Conservation (phyloP, 805 yeast genomes). For the Myxozyma melibiosi region DNA sequence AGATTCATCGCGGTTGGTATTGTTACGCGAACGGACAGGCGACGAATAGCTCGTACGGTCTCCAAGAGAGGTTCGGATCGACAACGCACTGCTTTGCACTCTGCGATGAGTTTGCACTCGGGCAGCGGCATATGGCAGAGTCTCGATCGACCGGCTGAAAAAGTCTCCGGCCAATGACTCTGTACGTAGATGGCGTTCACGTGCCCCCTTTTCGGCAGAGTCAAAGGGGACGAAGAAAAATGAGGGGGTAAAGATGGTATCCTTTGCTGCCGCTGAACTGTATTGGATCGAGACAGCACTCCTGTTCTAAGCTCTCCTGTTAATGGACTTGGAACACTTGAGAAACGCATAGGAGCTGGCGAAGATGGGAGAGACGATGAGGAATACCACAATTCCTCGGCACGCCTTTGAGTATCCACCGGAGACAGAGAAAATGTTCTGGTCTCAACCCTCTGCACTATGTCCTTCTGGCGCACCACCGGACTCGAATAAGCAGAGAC, state of each 20-base stretch:
- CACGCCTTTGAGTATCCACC: slow-evolving; percentile 20
- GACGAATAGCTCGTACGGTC: background rate
- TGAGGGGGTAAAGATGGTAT: background rate
- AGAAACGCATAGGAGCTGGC: background rate
- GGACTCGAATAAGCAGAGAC: slow-evolving; percentile 26
- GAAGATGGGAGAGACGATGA: slow-evolving; percentile 10
- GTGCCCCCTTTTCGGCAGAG: background rate
- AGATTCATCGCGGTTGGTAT: background rate
- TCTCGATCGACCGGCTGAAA: background rate
- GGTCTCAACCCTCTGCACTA: background rate
- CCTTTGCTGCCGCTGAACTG: slow-evolving; percentile 4
- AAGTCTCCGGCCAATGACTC: background rate
- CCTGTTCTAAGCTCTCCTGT: slow-evolving; percentile 9
- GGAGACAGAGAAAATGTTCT: slow-evolving; percentile 19
- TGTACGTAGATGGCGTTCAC: slow-evolving; percentile 3
- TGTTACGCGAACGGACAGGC: no score
- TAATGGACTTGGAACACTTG: background rate
- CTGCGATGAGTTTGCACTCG: background rate
- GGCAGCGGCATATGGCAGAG: background rate
- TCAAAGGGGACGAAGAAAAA: background rate
- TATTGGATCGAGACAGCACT: slow-evolving; percentile 7
- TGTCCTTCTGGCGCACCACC: background rate
- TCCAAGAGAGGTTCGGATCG: background rate
- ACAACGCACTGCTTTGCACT: slow-evolving; percentile 2
- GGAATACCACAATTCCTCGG: slow-evolving; percentile 20